Percentiles rank a stretch among this genome's conserved stretches.
phyloP scores from a whole-genome alignment of 2,329 filamentous ascomycete genomes.

The Aaosphaeria pasadenensis region DNA sequence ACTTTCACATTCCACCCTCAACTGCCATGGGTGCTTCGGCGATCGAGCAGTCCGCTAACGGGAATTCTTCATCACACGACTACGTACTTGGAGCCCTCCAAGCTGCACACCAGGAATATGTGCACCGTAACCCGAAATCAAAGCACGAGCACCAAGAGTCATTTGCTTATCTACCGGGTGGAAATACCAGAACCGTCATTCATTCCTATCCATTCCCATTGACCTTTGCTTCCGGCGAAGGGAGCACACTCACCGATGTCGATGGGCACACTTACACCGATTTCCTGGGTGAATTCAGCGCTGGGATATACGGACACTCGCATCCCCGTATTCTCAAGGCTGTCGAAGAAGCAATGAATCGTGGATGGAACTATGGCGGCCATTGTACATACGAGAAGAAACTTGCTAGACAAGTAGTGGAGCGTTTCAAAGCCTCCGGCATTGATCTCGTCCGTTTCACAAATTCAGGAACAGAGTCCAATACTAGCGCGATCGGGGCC shows the following conservation, averaged over 20 bases:
- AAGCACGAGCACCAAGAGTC: constrained; percentile 24
- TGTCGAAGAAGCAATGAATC: constrained; percentile 1
- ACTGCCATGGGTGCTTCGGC: background rate
- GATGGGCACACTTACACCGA: constrained; percentile 3
- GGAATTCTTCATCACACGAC: background rate
- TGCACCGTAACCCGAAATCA: background rate
- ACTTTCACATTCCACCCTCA: no score
- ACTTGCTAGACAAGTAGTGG: background rate
- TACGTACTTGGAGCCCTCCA: background rate
- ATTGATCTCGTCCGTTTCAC: constrained; percentile 6
- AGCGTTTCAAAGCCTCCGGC: background rate
- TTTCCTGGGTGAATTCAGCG: constrained; percentile 4
- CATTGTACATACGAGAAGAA: background rate
- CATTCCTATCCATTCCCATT: background rate
- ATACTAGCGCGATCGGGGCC: constrained; percentile 4
- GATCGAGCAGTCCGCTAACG: no score
- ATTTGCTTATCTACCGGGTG: background rate
- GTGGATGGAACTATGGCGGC: background rate
- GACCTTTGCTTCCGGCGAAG: background rate
- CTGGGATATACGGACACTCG: constrained; percentile 8
- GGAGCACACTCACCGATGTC: background rate
- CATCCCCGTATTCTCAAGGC: constrained; percentile 1
- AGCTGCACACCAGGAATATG: background rate
- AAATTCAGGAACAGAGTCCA: constrained; percentile 8
- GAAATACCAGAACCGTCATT: background rate